These are phyloP conservation scores for Micractinium sp. DNA, from an alignment of 139 green algal species.

Conservation along the genomic window DNA sequence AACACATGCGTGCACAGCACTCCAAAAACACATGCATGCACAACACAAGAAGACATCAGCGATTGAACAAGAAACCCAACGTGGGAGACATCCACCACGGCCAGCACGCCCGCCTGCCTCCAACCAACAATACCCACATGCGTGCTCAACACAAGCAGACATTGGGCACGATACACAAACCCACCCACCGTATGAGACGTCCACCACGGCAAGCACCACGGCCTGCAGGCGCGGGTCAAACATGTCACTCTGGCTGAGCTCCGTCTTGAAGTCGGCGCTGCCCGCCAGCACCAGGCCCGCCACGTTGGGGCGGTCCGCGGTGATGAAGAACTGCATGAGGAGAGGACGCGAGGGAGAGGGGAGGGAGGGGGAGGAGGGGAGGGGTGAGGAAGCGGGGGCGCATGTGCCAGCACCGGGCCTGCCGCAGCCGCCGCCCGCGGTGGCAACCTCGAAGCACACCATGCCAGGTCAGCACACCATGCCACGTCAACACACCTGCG, in stretches of 20 bases:
- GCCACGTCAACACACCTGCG: too few relatives aligned
- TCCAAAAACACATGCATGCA: too few relatives aligned
- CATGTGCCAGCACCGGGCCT: background rate
- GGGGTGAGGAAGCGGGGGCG: background rate
- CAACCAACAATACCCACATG: too few relatives aligned
- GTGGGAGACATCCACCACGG: too few relatives aligned
- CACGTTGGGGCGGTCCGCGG: constrained; percentile 91
- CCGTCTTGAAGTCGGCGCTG: constrained; percentile 98
- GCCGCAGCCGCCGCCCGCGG: too few relatives aligned
- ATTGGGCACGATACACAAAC: too few relatives aligned
- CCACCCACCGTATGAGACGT: constrained; percentile 94
- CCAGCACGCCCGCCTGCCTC: too few relatives aligned
- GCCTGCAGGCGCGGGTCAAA: constrained; percentile 94
- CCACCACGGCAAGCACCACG: constrained; percentile 93
- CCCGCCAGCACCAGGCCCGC: constrained; percentile 94
- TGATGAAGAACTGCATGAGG: constrained; percentile 94
- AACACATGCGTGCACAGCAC: too few relatives aligned
- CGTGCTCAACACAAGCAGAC: too few relatives aligned
- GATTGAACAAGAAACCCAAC: too few relatives aligned
- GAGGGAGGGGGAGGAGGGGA: background rate
- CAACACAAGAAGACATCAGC: too few relatives aligned
- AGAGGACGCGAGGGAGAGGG: constrained; percentile 72
- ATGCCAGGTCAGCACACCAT: too few relatives aligned
- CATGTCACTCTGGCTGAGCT: constrained; percentile 94
- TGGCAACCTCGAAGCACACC: background rate